Evolutionary conservation across 2,329 filamentous ascomycete species (phyloP), one percentile per base, ranked within the genome.

Genomic region (Biscogniauxia mediterranea): DNA sequence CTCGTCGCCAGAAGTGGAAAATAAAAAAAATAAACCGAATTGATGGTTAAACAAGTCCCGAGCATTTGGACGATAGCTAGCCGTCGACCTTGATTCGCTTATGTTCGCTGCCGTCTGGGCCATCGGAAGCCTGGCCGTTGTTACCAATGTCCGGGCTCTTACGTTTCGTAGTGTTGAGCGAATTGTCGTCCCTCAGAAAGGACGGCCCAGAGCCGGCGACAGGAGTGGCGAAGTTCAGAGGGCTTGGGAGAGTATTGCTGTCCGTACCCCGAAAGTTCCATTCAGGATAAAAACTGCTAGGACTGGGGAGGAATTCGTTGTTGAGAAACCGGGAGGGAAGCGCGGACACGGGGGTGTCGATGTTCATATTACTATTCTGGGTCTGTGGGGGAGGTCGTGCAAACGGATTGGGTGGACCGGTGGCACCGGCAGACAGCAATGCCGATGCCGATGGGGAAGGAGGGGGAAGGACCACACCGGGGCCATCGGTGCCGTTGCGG

Each of bases 381-480:
- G 86, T 82, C 26, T 93, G 91, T 4, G 91, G 92, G 25, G 89
- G 85, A 0, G 94, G 95, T 51, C 94, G 85, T 7, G 95, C 95
- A 75, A 98, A 99, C 0, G 95, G 95, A 74, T 99, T 99, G 1
- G 93, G 93, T 15, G 95, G 95, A 0, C 95, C 95, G 46, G 89
- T 90, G 8, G 95, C 94, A 50, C 95, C 95, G 0, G 95, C 95
- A 54, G 93, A 97, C 59, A 97, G 81, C 6, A 98, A 81, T 2
- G 92, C 87, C 21, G 90, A 90, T 2, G 92, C 91, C 28, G 92
- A 96, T 0, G 95, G 94, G 1, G 95, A 97, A 0, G 95, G 95
- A 7, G 94, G 94, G 19, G 95, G 95, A 5, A 99, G 82, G 2
- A 97, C 92, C 20, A 96, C 88, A 19, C 87, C 86, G 68, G 89